Evolutionary conservation across 1,139 yeast genomes (phyloP).

Genomic region (Saccharomyces pastorianus): DNA sequence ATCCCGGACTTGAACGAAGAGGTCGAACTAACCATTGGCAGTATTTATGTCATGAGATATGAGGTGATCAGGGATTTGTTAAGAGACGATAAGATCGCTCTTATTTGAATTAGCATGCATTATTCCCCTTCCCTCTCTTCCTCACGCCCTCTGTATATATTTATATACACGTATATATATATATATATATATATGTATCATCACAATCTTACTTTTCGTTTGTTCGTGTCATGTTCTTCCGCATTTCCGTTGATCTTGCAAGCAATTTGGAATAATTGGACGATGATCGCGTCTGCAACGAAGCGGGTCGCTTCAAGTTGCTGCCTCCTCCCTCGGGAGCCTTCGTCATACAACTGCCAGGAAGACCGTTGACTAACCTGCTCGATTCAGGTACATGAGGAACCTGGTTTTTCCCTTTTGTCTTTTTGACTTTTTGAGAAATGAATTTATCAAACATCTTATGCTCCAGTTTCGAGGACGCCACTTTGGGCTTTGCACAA

Average conservation of each 20-base stretch:
- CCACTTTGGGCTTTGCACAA: slow-evolving; percentile 13
- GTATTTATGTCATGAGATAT: slow-evolving; percentile 72
- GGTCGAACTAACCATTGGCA: slow-evolving; percentile 54
- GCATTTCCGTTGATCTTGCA: background rate
- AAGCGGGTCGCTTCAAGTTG: background rate
- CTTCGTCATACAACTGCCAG: slow-evolving; percentile 14
- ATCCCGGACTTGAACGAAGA: slow-evolving; percentile 40
- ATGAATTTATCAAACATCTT: slow-evolving; percentile 32
- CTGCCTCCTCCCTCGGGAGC: slow-evolving; percentile 10
- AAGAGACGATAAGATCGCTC: slow-evolving; percentile 21
- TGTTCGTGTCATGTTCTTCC: slow-evolving; percentile 1
- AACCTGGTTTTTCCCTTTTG: slow-evolving; percentile 23
- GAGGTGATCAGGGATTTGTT: slow-evolving; percentile 32
- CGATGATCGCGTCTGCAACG: background rate
- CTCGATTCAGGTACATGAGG: slow-evolving; percentile 25
- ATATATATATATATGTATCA: background rate
- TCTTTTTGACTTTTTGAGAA: slow-evolving; percentile 4
- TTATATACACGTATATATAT: background rate
- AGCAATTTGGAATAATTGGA: slow-evolving; percentile 1
- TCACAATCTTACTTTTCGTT: background rate
- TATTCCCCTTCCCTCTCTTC: background rate
- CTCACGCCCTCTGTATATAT: too few species aligned
- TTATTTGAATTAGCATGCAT: slow-evolving; percentile 15
- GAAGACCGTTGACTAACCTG: slow-evolving; percentile 32
- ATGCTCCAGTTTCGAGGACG: background rate